phyloP scores from a whole-genome alignment of 306 rosid genomes.

The Gillenia trifoliata region DNA sequence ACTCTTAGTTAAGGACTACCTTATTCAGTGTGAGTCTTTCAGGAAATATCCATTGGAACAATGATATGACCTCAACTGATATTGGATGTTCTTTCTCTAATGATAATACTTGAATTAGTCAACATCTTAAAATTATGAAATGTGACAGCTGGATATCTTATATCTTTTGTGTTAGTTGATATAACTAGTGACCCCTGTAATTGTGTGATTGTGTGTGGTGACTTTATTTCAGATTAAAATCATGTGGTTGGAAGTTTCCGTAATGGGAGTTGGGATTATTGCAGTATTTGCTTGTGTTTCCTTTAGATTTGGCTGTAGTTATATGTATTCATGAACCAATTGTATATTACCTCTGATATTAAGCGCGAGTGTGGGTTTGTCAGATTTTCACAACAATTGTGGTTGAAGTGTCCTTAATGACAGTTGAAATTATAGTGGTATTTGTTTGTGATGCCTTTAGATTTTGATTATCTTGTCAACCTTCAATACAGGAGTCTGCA shows the following conservation, averaged over 20 bases:
- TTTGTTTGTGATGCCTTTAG: not conserved
- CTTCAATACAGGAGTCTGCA: conserved; percentile 9
- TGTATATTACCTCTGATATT: not conserved
- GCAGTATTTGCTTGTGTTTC: not conserved
- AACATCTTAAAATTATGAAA: not conserved
- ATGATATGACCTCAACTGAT: not conserved
- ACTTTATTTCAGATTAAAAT: not conserved
- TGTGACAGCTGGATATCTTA: not conserved
- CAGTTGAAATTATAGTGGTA: not conserved
- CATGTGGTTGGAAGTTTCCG: not conserved
- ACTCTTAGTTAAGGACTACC: not conserved
- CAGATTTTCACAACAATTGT: not conserved
- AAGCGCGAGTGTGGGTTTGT: not conserved
- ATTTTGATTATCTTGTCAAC: not conserved
- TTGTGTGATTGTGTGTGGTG: not conserved
- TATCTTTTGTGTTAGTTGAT: not conserved
- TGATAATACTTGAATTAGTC: not conserved
- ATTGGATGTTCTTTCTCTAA: not conserved
- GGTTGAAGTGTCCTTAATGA: not conserved
- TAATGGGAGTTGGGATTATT: not conserved
- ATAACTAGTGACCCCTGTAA: too few species aligned
- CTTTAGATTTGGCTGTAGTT: not conserved
- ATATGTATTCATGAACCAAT: not conserved
- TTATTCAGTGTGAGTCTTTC: not conserved
- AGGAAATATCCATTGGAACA: not conserved